Conservation (phyloP, 176 grass and related monocot genomes). For the Eleusine indica region DNA sequence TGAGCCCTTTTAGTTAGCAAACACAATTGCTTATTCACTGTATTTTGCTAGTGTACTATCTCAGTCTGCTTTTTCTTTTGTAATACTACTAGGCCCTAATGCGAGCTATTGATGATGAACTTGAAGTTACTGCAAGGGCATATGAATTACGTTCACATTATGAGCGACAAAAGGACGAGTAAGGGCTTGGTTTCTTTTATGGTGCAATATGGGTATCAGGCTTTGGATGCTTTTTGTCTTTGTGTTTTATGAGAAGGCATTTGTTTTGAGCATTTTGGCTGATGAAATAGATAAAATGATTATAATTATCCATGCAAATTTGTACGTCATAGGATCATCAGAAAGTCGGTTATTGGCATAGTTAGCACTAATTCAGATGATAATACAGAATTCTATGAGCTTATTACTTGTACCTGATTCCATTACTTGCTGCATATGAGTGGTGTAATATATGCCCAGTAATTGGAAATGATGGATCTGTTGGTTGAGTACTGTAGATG, state of each 20-base stretch:
- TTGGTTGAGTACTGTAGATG: slow-evolving; percentile 2
- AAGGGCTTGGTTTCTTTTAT: slow-evolving; percentile 34
- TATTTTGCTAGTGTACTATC: background rate
- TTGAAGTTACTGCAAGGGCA: slow-evolving; percentile 78
- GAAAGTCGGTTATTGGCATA: background rate
- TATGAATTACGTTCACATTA: slow-evolving; percentile 91
- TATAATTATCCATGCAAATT: background rate
- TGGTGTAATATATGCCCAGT: background rate
- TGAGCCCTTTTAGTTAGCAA: background rate
- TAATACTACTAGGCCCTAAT: slow-evolving; percentile 60
- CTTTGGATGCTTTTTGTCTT: slow-evolving; percentile 27
- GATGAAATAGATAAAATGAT: background rate
- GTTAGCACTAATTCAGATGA: background rate
- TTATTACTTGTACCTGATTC: background rate
- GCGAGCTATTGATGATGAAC: slow-evolving; percentile 80
- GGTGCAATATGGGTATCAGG: background rate
- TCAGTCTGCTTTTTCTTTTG: slow-evolving; percentile 37
- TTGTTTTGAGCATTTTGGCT: slow-evolving; percentile 16
- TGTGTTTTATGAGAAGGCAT: slow-evolving; percentile 13
- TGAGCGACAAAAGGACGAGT: slow-evolving; percentile 91
- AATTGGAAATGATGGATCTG: slow-evolving; percentile 4
- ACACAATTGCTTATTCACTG: background rate
- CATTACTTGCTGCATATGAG: slow-evolving; percentile 2
- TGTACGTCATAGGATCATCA: background rate
- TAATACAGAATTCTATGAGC: slow-evolving; percentile 3